Conservation (phyloP, 1,284 basidiomycete species). For the Ustilago crameri region DNA sequence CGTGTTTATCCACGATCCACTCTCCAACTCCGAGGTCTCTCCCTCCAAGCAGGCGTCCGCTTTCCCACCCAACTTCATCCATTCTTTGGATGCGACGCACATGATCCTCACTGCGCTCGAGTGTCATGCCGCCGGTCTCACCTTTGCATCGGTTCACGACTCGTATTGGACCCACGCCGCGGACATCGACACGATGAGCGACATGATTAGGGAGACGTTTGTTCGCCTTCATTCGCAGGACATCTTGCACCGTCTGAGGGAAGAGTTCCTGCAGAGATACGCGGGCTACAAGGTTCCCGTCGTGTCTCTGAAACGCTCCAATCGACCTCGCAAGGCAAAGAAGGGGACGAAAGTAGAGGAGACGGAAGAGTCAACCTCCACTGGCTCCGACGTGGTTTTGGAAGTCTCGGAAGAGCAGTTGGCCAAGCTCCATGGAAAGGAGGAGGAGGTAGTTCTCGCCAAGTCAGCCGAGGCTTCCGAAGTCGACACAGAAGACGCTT, state of each 20-base stretch:
- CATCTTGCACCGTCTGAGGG: slow-evolving; percentile 74
- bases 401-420: slow-evolving; percentile 40
- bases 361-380: background rate
- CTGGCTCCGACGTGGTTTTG: slow-evolving; percentile 21
- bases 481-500: slow-evolving; percentile 16
- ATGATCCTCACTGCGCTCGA: slow-evolving; percentile 98
- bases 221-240: slow-evolving; percentile 89
- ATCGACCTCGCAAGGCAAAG: slow-evolving; percentile 12
- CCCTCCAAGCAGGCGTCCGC: slow-evolving; percentile 89
- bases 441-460: slow-evolving; percentile 26
- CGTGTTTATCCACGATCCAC: slow-evolving; percentile 92
- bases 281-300: slow-evolving; percentile 58
- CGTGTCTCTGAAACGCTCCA: slow-evolving; percentile 21
- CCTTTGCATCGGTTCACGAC: slow-evolving; percentile 96
- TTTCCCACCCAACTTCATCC: slow-evolving; percentile 99
- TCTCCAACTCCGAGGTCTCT: slow-evolving; percentile 82
- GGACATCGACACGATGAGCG: slow-evolving; percentile 88
- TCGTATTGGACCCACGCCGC: slow-evolving; percentile 98
- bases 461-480: slow-evolving; percentile 15
- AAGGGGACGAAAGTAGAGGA: slow-evolving; percentile 2
- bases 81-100: slow-evolving; percentile 96
- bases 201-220: slow-evolving; percentile 90
- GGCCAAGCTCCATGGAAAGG: slow-evolving; percentile 29
- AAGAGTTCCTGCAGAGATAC: slow-evolving; percentile 68
- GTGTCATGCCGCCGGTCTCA: slow-evolving; percentile 71